A percentile compares a stretch with the other conserved stretches of the same genome.
Evolutionary conservation across 495 filamentous ascomycete species (phyloP).

Genomic region (Penicillium bialowiezense): DNA sequence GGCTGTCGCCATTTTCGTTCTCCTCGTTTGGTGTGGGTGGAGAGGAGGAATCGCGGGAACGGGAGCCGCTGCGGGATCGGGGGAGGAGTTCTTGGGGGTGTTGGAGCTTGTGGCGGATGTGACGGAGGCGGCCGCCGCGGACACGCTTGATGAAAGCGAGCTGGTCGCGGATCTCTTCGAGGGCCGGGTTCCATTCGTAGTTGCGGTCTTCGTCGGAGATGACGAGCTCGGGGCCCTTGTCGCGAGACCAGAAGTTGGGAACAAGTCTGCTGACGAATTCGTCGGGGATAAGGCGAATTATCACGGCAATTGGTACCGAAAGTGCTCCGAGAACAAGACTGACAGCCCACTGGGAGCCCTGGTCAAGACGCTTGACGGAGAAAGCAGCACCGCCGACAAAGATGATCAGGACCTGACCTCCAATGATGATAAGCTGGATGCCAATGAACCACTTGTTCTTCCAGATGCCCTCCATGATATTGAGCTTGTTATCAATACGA

Average conservation of each 20-base stretch:
- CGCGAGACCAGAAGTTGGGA: conserved; percentile 48
- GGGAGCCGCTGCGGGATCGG: conserved; percentile 69
- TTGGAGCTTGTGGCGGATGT: conserved; percentile 79
- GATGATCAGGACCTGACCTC: conserved; percentile 75
- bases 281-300: conserved; percentile 76
- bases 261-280: conserved; percentile 54
- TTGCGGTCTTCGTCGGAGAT: conserved; percentile 75
- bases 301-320: conserved; percentile 66
- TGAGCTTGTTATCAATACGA: conserved; percentile 84
- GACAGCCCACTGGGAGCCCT: conserved; percentile 68
- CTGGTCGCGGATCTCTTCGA: conserved; percentile 73
- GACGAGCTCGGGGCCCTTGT: conserved; percentile 47
- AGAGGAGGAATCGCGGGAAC: conserved; percentile 67
- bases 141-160: conserved; percentile 70
- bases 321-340: conserved; percentile 68
- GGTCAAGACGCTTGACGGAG: conserved; percentile 54
- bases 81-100: conserved; percentile 75
- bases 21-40: conserved; percentile 64
- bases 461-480: conserved; percentile 81
- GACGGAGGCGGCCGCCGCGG: conserved; percentile 81
- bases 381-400: conserved; percentile 75
- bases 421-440: conserved; percentile 81
- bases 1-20: conserved; percentile 38
- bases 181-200: conserved; percentile 60
- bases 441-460: conserved; percentile 79